Evolutionary conservation across 176 grass and related monocot genomes (phyloP).

Genomic region (Hordeum vulgare): MorexV3_pseudomolecules_assembly NC_058523.1:555748183-555748682

Average conservation of each 20-base stretch:
- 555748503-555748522: background rate
- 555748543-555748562: rapidly evolving
- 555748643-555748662: background rate
- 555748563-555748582: rapidly evolving
- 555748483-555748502: rapidly evolving
- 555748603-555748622: background rate
- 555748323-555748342: background rate
- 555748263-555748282: background rate
- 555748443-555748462: background rate
- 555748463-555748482: background rate
- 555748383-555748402: background rate
- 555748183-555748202: no score
- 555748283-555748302: background rate
- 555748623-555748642: rapidly evolving
- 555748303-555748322: background rate
- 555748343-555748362: rapidly evolving
- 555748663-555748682: background rate
- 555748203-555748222: no score
- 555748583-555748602: background rate
- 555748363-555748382: background rate
- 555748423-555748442: background rate
- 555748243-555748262: background rate
- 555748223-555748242: background rate
- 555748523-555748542: background rate
- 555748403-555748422: rapidly evolving